These are phyloP conservation scores for Pistacia integerrima DNA, from an alignment of 345 rosid genomes.

Conservation along the genomic window DNA sequence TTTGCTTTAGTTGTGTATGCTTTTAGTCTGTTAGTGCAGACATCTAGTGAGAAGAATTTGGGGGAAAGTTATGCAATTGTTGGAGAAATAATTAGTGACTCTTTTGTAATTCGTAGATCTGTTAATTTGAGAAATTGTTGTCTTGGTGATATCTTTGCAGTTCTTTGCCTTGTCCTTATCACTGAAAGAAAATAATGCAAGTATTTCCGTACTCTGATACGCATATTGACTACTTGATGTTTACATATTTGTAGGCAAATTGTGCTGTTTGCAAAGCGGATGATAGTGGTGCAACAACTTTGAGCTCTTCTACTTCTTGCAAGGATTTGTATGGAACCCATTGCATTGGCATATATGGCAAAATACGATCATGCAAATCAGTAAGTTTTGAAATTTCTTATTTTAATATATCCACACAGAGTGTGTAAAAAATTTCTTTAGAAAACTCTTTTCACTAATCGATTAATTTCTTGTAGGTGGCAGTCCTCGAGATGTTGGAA, in stretches of 20 bases:
- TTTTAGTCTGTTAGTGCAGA: no score
- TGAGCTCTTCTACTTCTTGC: constrained; percentile 81
- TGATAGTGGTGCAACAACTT: constrained; percentile 79
- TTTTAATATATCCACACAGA: neutral
- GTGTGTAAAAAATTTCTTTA: neutral
- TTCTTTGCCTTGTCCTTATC: neutral
- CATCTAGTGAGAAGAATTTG: no score
- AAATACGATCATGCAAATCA: constrained; percentile 95
- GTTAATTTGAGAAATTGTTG: neutral
- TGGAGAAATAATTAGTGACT: no score
- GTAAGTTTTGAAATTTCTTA: constrained; percentile 47
- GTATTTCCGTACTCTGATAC: neutral
- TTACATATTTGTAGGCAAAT: constrained; percentile 64
- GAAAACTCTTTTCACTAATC: constrained; percentile 19
- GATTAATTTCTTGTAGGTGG: constrained; percentile 54
- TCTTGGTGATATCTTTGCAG: neutral
- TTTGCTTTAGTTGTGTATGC: no score
- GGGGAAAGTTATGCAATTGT: no score
- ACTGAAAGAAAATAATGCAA: neutral
- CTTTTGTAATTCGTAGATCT: no score
- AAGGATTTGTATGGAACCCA: constrained; percentile 90
- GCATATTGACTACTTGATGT: constrained; percentile 1
- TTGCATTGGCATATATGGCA: constrained; percentile 81
- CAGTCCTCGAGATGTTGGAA: constrained; percentile 95
- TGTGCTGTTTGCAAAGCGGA: constrained; percentile 95